phyloP scores from a whole-genome alignment of 257 asterid genomes.

The Ballota nigra region DNA sequence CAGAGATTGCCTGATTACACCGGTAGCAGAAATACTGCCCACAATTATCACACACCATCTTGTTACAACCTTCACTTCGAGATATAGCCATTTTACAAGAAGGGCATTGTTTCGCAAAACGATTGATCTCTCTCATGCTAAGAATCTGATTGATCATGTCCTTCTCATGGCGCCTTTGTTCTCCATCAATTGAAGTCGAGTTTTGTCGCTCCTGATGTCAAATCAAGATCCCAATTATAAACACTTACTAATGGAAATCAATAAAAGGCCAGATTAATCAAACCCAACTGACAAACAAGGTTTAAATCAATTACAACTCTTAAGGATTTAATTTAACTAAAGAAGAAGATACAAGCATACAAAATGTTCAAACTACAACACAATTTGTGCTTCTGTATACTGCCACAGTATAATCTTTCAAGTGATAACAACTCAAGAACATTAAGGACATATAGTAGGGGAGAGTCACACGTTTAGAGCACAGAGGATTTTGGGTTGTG shows the following conservation, averaged over 20 bases:
- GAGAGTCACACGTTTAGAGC: too few relatives aligned
- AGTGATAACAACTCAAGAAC: neutral
- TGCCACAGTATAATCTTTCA: neutral
- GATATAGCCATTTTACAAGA: slow-evolving; percentile 85
- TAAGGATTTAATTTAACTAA: neutral
- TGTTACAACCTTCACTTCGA: slow-evolving; percentile 90
- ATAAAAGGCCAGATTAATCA: neutral
- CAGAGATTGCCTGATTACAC: slow-evolving; percentile 62
- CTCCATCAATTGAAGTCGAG: slow-evolving; percentile 43
- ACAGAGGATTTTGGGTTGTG: neutral
- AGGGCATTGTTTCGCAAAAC: slow-evolving; percentile 82
- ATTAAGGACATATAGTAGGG: neutral
- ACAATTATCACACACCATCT: slow-evolving; percentile 75
- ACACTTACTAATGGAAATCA: neutral
- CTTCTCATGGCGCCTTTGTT: slow-evolving; percentile 63
- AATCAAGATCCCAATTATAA: slow-evolving; percentile 19
- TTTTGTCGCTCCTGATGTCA: slow-evolving; percentile 68
- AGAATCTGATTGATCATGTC: slow-evolving; percentile 76
- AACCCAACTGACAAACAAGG: slow-evolving; percentile 14
- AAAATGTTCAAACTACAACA: neutral
- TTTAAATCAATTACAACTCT: neutral
- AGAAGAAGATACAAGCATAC: neutral
- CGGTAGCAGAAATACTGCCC: slow-evolving; percentile 76
- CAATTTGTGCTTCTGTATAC: neutral
- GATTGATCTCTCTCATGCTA: slow-evolving; percentile 53